Percentiles rank a stretch among this genome's conserved stretches.
Conservation (phyloP, 768 basidiomycete genomes). For the Mrakia frigida region DNA sequence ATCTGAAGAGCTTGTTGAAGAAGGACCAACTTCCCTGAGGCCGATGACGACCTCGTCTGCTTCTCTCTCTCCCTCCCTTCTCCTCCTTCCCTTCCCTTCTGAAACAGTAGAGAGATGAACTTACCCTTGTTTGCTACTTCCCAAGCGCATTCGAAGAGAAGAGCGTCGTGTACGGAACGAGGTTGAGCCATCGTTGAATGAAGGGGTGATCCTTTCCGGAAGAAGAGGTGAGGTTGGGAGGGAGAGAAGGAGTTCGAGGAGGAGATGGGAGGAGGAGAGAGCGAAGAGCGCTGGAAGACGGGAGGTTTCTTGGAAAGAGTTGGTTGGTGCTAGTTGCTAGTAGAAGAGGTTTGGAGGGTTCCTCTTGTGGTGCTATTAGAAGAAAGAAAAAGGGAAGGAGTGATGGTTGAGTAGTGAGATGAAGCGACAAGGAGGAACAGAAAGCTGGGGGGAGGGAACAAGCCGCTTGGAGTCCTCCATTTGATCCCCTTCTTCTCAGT, state of each 20-base stretch:
- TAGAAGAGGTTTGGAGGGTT: too few species aligned
- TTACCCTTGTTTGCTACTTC: conserved; percentile 85
- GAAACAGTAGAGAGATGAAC: too few species aligned
- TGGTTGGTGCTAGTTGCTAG: not conserved
- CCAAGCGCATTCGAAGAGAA: conserved; percentile 51
- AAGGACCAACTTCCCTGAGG: not conserved
- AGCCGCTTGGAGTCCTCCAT: too few species aligned
- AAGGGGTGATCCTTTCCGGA: not conserved
- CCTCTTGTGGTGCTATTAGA: not conserved
- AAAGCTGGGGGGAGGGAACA: not conserved
- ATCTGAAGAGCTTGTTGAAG: not conserved
- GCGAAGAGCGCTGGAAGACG: not conserved
- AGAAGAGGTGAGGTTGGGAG: not conserved
- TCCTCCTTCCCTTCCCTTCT: not conserved
- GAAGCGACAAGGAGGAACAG: not conserved
- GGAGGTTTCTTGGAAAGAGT: not conserved
- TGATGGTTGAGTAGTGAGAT: not conserved
- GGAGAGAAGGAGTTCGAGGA: not conserved
- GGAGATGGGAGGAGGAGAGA: not conserved
- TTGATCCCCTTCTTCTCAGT: too few species aligned
- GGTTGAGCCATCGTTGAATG: conserved; percentile 10
- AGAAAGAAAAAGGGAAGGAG: not conserved
- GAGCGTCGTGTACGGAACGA: conserved; percentile 29
- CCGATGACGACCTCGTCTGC: not conserved
- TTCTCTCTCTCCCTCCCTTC: not conserved